A percentile compares a stretch with the other conserved stretches of the same genome.
Conservation (phyloP, 805 yeast genomes). For the Kuraishia hungarica region DNA sequence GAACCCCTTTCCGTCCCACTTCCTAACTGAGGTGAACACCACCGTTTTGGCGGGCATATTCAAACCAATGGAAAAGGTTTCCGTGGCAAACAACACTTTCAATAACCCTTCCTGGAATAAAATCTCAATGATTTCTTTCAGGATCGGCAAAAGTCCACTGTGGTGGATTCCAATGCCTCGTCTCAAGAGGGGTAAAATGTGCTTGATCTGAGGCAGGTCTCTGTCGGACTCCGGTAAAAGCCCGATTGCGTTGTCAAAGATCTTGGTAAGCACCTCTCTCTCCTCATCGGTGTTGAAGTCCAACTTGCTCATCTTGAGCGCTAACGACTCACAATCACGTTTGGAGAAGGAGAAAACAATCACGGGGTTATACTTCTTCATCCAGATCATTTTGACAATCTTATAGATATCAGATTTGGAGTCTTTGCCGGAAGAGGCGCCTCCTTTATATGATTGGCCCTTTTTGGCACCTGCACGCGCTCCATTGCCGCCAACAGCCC, state of each 20-base stretch:
- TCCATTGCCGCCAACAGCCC: constrained; percentile 43
- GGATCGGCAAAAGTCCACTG: constrained; percentile 88
- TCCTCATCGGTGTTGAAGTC: constrained; percentile 94
- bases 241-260: constrained; percentile 83
- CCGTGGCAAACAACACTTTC: constrained; percentile 94
- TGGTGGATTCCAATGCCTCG: constrained; percentile 99
- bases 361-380: constrained; percentile 93
- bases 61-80: constrained; percentile 94
- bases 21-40: constrained; percentile 93
- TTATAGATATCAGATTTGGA: constrained; percentile 84
- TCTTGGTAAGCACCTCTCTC: constrained; percentile 82
- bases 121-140: constrained; percentile 93
- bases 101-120: constrained; percentile 93
- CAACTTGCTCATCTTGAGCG: constrained; percentile 89
- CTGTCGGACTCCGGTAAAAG: constrained; percentile 85
- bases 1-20: constrained; percentile 96
- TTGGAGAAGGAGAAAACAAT: constrained; percentile 97
- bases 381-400: constrained; percentile 96
- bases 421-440: constrained; percentile 42
- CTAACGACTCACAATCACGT: constrained; percentile 92
- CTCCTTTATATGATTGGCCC: constrained; percentile 84
- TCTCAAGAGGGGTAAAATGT: constrained; percentile 77
- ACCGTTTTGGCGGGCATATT: constrained; percentile 99
- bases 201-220: constrained; percentile 90
- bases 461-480: constrained; percentile 41